Evolutionary conservation across 257 asterid genomes (phyloP).

Genomic region (Przewalskia tangutica): DNA sequence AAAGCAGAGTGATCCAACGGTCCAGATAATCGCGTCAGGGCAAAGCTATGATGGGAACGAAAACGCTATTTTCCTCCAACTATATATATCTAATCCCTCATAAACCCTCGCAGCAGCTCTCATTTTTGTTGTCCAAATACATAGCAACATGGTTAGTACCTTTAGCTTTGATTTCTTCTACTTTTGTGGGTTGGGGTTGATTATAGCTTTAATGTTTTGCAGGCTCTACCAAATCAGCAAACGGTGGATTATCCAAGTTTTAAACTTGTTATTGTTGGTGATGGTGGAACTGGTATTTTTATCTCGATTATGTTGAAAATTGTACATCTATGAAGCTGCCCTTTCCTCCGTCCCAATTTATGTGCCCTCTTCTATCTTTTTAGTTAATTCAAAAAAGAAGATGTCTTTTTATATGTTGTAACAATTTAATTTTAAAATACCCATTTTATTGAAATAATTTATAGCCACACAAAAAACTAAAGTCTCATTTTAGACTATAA

Average conservation of each 20-base stretch:
- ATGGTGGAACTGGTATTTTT: constrained; percentile 70
- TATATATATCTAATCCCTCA: not conserved
- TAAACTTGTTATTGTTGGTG: constrained; percentile 86
- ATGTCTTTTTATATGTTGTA: too few relatives aligned
- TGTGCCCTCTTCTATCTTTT: too few relatives aligned
- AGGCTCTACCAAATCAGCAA: constrained; percentile 77
- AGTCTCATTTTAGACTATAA: too few relatives aligned
- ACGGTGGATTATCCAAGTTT: constrained; percentile 79
- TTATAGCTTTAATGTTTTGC: not conserved
- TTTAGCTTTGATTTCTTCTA: not conserved
- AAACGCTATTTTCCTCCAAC: constrained; percentile 21
- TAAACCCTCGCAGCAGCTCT: not conserved
- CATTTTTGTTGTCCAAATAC: not conserved
- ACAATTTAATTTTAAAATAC: too few relatives aligned
- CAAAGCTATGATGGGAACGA: constrained; percentile 29
- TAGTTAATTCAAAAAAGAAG: too few relatives aligned
- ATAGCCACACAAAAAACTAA: too few relatives aligned
- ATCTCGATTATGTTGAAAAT: not conserved
- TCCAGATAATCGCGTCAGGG: constrained; percentile 40
- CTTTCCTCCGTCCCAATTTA: not conserved
- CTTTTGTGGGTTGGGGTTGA: not conserved
- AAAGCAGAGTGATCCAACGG: constrained; percentile 65
- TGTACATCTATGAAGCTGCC: not conserved
- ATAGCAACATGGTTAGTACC: not conserved
- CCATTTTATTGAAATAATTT: too few relatives aligned